A percentile compares a stretch with the other conserved stretches of the same genome.
phyloP scores from a whole-genome alignment of 1,284 basidiomycete genomes.

The Rhodotorula mucilaginosa region DNA sequence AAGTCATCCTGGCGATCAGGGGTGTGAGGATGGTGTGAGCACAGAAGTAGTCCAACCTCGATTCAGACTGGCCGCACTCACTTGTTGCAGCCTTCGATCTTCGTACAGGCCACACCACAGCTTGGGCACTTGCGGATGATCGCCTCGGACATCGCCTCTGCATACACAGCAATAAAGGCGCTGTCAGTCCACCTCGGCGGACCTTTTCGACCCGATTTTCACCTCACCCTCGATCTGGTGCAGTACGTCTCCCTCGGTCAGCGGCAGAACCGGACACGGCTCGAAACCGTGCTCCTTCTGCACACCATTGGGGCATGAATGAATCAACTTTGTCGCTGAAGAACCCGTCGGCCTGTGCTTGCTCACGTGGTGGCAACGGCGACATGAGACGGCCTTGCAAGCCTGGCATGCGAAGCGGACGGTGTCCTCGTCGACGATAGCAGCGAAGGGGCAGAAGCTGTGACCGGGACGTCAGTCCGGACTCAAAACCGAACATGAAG shows the following conservation, averaged over 20 bases:
- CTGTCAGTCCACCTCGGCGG: too few species aligned
- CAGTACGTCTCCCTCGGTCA: conserved; percentile 13
- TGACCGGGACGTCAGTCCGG: too few species aligned
- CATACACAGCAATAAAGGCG: too few species aligned
- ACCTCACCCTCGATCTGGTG: conserved; percentile 32
- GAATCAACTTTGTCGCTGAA: too few species aligned
- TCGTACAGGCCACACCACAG: conserved; percentile 16
- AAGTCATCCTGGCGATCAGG: conserved; percentile 5
- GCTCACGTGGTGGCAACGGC: conserved; percentile 37
- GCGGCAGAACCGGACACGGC: conserved; percentile 36
- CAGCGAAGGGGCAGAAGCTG: conserved; percentile 37
- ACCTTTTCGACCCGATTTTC: too few species aligned
- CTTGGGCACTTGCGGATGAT: conserved; percentile 29
- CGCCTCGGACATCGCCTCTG: conserved; percentile 27
- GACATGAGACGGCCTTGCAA: conserved; percentile 36
- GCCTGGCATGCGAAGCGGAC: conserved; percentile 18
- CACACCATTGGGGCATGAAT: not conserved
- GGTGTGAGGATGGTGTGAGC: not conserved
- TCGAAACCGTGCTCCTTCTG: conserved; percentile 36
- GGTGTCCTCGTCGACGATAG: conserved; percentile 35
- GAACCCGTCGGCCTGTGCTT: not conserved
- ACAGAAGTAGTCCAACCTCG: not conserved
- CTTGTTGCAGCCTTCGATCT: conserved; percentile 30
- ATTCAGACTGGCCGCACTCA: not conserved
- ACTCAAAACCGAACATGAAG: too few species aligned